Percentiles rank a stretch among this genome's conserved stretches.
Evolutionary conservation across 176 grass and related monocot genomes (phyloP).

Genomic region (Rhipidocladum racemiflorum): DNA sequence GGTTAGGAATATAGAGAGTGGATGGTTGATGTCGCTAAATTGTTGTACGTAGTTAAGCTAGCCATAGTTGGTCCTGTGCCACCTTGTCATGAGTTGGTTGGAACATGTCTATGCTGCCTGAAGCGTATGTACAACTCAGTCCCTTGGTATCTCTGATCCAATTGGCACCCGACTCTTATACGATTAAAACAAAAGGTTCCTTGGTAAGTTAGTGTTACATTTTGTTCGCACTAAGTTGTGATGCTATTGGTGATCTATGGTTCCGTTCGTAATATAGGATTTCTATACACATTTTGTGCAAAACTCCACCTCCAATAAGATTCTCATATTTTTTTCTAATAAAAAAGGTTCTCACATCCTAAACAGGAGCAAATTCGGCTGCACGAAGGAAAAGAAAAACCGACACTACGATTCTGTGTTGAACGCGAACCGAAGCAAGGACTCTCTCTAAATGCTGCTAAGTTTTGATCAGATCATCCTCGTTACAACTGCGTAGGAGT

Average conservation of each 20-base stretch:
- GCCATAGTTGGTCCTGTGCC: too few relatives aligned
- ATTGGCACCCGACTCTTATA: background rate
- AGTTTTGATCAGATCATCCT: too few relatives aligned
- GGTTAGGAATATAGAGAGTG: background rate
- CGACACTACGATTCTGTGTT: background rate
- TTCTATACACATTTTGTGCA: background rate
- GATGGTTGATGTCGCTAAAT: background rate
- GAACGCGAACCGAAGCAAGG: too few relatives aligned
- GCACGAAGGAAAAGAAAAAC: background rate
- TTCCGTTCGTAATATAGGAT: too few relatives aligned
- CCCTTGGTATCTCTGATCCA: constrained; percentile 12
- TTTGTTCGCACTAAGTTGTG: background rate
- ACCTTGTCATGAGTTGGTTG: background rate
- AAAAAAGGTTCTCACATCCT: background rate
- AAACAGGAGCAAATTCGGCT: background rate
- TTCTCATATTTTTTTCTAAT: background rate
- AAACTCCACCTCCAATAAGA: background rate
- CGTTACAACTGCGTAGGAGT: too few relatives aligned
- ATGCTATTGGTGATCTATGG: background rate
- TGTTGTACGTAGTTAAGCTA: too few relatives aligned
- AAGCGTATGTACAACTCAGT: background rate
- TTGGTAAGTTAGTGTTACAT: background rate
- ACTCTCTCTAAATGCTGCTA: too few relatives aligned
- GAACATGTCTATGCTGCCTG: background rate
- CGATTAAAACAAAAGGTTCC: background rate